Evolutionary conservation across 345 rosid genomes (phyloP), one percentile per base, ranked within the genome.

Genomic region (Moringa oleifera): DNA sequence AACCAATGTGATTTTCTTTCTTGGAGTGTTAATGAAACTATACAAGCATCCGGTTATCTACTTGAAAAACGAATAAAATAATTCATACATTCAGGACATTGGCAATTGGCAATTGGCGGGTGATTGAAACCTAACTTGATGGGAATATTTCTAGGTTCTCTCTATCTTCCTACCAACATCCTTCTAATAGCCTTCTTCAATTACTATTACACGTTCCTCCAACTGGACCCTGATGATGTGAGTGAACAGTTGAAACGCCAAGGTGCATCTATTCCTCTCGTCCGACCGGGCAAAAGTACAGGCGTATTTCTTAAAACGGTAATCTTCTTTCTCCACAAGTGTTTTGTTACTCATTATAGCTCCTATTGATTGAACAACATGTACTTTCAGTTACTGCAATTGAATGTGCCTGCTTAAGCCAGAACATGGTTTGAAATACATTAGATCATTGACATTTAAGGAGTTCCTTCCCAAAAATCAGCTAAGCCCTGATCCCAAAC

Each of bases 201-300:
- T 83, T 90, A 94, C 78, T 94, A 88, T 80, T 90, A 94, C 78
- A 88, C 99, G 52, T 94, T 94, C 80, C 83, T 94, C 37, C 99
- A 94, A 81, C 76, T 90, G 81, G 99, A 86, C 72, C 99, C 96
- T 37, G 97, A 94, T 65, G 96, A 94, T 75, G 93, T 94, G 57
- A 94, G 99, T n/a, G 97, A 94, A 71, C 99, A 94, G 67, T 60
- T 94, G 75, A 94, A 94, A 73, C 87, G 97, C 25, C 99, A 94
- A 80, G 96, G 99, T 62, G 99, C 93, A 7, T 94, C 96, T 0
- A 90, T 94, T 66, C 99, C 97, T 25, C 80, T 86, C 25, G 99
- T 94, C 70, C 83, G 93, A 20, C 97, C 93, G 15, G 97, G 99
- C 50, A 90, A 90, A 94, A 90, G 85, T 68, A 94, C 99, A 22